Evolutionary conservation across 805 yeast genomes (phyloP).

Genomic region (Jamesozyma spencerorum): DNA sequence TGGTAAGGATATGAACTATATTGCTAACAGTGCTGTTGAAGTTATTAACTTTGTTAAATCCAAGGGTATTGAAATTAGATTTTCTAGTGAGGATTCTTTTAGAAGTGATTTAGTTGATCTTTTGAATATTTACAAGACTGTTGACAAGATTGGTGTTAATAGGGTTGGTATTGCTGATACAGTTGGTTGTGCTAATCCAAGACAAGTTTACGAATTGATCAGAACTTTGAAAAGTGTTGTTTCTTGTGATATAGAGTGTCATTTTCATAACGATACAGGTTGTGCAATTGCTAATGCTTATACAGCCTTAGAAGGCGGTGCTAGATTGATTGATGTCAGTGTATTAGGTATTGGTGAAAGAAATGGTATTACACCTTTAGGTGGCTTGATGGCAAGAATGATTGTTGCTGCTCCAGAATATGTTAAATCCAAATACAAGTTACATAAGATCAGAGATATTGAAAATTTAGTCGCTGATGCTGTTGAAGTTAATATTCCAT

Average conservation of each 20-base stretch:
- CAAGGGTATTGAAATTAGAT: conserved; percentile 92
- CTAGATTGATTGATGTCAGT: conserved; percentile 85
- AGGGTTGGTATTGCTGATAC: conserved; percentile 99
- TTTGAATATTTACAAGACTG: conserved; percentile 91
- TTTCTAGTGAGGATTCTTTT: conserved; percentile 94
- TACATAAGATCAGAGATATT: conserved; percentile 90
- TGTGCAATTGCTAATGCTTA: conserved; percentile 98
- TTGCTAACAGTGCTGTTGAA: conserved; percentile 90
- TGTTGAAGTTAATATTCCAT: conserved; percentile 92
- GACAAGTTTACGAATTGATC: conserved; percentile 95
- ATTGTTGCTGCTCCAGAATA: conserved; percentile 96
- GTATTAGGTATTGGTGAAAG: conserved; percentile 99
- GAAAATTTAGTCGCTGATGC: conserved; percentile 95
- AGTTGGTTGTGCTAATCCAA: conserved; percentile 97
- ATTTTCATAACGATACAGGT: conserved; percentile 98
- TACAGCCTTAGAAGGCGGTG: conserved; percentile 97
- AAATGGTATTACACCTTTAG: conserved; percentile 94
- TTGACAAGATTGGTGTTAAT: conserved; percentile 94
- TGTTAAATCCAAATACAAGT: conserved; percentile 85
- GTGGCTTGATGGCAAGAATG: conserved; percentile 98
- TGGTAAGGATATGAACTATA: conserved; percentile 97
- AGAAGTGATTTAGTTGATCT: conserved; percentile 93
- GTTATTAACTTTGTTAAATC: conserved; percentile 95
- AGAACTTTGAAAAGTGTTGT: conserved; percentile 89
- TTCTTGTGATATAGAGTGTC: conserved; percentile 95